A percentile compares a stretch with the other conserved stretches of the same genome.
Conservation (phyloP, 768 basidiomycete genomes). For the Tricholoma matsutake region DNA sequence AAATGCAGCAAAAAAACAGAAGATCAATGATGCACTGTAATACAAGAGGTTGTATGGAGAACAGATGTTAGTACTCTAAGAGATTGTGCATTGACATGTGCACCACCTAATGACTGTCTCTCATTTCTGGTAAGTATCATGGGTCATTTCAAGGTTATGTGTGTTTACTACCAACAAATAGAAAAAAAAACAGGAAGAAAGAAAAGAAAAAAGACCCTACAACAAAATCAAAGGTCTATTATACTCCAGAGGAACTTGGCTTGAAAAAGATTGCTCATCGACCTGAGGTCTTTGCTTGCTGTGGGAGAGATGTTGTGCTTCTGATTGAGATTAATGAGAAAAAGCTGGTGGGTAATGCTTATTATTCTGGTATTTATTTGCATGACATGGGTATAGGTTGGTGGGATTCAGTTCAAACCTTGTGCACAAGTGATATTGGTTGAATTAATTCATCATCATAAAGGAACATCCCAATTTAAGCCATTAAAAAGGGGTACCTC, state of each 20-base stretch:
- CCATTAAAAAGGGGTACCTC: background rate
- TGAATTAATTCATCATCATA: conserved; percentile 1
- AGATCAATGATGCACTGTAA: background rate
- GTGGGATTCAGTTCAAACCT: conserved; percentile 3
- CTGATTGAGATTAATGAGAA: background rate
- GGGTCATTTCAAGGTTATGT: background rate
- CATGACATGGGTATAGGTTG: background rate
- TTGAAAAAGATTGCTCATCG: background rate
- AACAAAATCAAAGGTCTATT: background rate
- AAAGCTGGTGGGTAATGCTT: background rate
- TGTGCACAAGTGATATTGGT: background rate
- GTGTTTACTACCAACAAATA: background rate
- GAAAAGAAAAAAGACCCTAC: background rate
- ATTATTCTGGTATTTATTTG: background rate
- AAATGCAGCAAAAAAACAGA: background rate
- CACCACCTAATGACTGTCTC: background rate
- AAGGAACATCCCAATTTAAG: background rate
- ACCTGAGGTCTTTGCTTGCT: background rate
- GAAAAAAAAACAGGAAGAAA: no score
- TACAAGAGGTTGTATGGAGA: background rate
- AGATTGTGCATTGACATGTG: conserved; percentile 4
- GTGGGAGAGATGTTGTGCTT: conserved; percentile 1
- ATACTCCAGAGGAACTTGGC: conserved; percentile 3
- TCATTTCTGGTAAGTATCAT: background rate
- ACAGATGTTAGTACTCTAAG: no score